A percentile compares a stretch with the other conserved stretches of the same genome.
Conservation (phyloP, 768 basidiomycete genomes). For the Boletellus ananas region DNA sequence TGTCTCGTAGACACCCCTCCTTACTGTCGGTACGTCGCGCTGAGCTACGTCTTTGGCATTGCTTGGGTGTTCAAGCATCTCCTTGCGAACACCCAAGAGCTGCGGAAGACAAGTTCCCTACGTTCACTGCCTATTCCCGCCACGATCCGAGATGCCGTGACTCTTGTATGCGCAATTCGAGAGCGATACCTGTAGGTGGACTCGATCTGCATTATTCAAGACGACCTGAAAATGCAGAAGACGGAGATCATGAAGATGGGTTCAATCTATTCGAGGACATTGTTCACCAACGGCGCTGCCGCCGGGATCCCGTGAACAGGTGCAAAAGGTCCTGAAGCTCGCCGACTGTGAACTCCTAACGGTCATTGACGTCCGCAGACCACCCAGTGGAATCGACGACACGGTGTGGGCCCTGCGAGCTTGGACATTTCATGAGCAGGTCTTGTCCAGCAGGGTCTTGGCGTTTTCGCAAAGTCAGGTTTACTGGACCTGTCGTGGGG, state of each 20-base stretch:
- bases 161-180: slow-evolving; percentile 16
- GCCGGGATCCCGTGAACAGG: slow-evolving; percentile 2
- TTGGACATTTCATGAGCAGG: slow-evolving; percentile 23
- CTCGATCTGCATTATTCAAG: slow-evolving; percentile 21
- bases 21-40: slow-evolving; percentile 21
- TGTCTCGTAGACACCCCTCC: slow-evolving; percentile 18
- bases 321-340: slow-evolving; percentile 10
- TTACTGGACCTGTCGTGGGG: slow-evolving; percentile 15
- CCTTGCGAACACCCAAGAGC: not conserved
- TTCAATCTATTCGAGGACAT: slow-evolving; percentile 13
- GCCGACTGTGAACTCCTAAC: slow-evolving; percentile 11
- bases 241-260: slow-evolving; percentile 21
- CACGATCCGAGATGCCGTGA: slow-evolving; percentile 24
- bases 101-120: slow-evolving; percentile 4
- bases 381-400: not conserved
- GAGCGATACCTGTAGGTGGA: slow-evolving; percentile 27
- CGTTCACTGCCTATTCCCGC: slow-evolving; percentile 10
- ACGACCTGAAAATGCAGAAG: slow-evolving; percentile 14
- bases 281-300: slow-evolving; percentile 21
- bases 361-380: slow-evolving; percentile 1
- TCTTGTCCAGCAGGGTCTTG: slow-evolving; percentile 1
- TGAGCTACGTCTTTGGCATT: slow-evolving; percentile 24
- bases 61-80: slow-evolving; percentile 9
- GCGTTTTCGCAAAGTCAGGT: slow-evolving; percentile 19
- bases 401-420: slow-evolving; percentile 12